Evolutionary conservation across 208 protist genomes (phyloP).

Genomic region (Trypanosoma theileri): DNA sequence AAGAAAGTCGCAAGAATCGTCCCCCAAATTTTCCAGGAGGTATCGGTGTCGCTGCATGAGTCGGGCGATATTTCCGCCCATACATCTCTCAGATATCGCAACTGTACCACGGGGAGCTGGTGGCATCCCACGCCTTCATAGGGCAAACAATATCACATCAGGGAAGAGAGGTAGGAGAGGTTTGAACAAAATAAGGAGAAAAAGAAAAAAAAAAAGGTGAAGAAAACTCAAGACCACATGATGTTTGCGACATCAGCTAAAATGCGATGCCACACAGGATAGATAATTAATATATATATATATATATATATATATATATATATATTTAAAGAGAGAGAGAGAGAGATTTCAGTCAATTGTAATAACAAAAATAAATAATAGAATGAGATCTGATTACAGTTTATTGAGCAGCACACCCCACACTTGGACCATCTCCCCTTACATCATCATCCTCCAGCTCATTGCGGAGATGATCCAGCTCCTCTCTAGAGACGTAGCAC

Average conservation of each 20-base stretch:
- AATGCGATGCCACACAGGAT: no score
- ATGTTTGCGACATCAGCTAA: no score
- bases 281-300: background rate
- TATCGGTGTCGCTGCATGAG: conserved; percentile 29
- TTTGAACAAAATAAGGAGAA: no score
- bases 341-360: no score
- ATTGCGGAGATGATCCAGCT: conserved; percentile 39
- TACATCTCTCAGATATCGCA: background rate
- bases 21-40: conserved; percentile 10
- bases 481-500: conserved; percentile 58
- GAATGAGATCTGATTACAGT: conserved; percentile 18
- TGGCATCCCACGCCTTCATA: conserved; percentile 8
- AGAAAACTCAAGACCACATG: no score
- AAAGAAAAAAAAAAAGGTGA: no score
- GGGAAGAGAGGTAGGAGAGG: no score
- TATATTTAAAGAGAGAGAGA: background rate
- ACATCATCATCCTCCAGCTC: conserved; percentile 50
- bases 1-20: conserved; percentile 21
- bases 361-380: conserved; percentile 13
- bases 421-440: conserved; percentile 30
- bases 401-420: conserved; percentile 59
- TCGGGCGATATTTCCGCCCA: conserved; percentile 6
- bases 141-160: no score
- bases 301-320: conserved; percentile 1
- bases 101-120: conserved; percentile 14